These are phyloP conservation scores for Chytridium lagenaria DNA, from an alignment of 371 early-diverging fungal genomes.

Conservation along the genomic window DNA sequence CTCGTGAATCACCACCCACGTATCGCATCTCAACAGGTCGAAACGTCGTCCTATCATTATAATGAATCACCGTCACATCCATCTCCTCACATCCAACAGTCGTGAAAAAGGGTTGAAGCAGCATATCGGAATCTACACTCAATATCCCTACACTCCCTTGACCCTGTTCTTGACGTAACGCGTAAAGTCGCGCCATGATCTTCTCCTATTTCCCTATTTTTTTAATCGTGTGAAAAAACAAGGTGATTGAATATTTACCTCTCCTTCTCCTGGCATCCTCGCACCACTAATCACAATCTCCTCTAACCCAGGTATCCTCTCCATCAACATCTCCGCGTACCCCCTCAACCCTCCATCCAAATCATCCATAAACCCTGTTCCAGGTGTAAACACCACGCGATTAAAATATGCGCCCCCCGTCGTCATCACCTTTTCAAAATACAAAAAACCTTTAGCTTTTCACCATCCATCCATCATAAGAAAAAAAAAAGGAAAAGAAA, in stretches of 20 bases:
- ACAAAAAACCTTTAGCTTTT: background rate
- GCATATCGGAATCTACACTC: slow-evolving; percentile 2
- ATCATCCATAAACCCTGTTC: slow-evolving; percentile 23
- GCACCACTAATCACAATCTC: slow-evolving; percentile 19
- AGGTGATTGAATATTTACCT: slow-evolving; percentile 14
- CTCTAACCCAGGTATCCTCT: background rate
- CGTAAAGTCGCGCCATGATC: slow-evolving; percentile 7
- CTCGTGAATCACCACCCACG: background rate
- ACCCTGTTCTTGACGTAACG: background rate
- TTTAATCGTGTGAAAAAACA: background rate
- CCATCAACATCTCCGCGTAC: background rate
- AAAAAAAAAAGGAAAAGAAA: no score
- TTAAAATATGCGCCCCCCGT: slow-evolving; percentile 19
- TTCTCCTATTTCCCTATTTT: slow-evolving; percentile 1
- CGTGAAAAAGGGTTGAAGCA: background rate
- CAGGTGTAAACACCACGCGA: slow-evolving; percentile 29
- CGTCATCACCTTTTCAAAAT: slow-evolving; percentile 8
- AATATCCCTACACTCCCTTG: background rate
- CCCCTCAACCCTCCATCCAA: slow-evolving; percentile 15
- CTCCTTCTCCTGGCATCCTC: slow-evolving; percentile 29
- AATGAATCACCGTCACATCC: background rate
- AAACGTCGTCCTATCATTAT: background rate
- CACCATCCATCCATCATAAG: background rate
- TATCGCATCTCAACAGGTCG: background rate
- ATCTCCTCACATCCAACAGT: no score